A percentile compares a stretch with the other conserved stretches of the same genome.
These are phyloP conservation scores for Colletotrichum orbiculare DNA, from an alignment of 2,329 filamentous ascomycete genomes.

Conservation along the genomic window DNA sequence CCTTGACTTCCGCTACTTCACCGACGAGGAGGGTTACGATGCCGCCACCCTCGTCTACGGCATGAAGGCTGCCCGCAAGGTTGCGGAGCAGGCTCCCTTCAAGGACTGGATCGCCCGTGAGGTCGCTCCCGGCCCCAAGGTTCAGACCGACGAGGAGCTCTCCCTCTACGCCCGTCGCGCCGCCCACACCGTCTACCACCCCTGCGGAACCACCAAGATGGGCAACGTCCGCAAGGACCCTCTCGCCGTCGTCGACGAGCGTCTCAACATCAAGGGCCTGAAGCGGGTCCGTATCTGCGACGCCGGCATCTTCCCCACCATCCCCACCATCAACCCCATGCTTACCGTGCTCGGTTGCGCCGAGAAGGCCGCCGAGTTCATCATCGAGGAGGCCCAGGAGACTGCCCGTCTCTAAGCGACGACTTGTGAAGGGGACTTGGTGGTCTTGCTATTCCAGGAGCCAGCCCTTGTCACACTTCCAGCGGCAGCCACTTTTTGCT, in stretches of 20 bases:
- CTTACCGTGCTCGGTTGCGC: constrained; percentile 86
- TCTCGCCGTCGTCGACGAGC: constrained; percentile 68
- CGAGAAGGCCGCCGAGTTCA: constrained; percentile 86
- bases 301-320: constrained; percentile 84
- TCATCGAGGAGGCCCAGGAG: constrained; percentile 71
- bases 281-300: constrained; percentile 52
- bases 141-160: constrained; percentile 83
- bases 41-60: constrained; percentile 83
- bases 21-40: constrained; percentile 86
- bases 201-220: constrained; percentile 45
- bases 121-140: constrained; percentile 78
- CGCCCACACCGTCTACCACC: constrained; percentile 65
- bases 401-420: constrained; percentile 13
- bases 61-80: constrained; percentile 79
- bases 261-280: constrained; percentile 51
- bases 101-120: constrained; percentile 85
- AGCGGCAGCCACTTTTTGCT: no score
- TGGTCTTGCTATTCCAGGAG: no score
- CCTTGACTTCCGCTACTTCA: constrained; percentile 91
- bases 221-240: constrained; percentile 71
- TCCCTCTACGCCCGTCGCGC: constrained; percentile 83
- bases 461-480: no score
- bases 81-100: constrained; percentile 81
- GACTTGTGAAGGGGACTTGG: no score
- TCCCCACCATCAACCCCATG: constrained; percentile 91